Percentiles rank a stretch among this genome's conserved stretches.
These are phyloP conservation scores for Candida sphagnicola DNA, from an alignment of 805 yeast species.

Conservation along the genomic window DNA sequence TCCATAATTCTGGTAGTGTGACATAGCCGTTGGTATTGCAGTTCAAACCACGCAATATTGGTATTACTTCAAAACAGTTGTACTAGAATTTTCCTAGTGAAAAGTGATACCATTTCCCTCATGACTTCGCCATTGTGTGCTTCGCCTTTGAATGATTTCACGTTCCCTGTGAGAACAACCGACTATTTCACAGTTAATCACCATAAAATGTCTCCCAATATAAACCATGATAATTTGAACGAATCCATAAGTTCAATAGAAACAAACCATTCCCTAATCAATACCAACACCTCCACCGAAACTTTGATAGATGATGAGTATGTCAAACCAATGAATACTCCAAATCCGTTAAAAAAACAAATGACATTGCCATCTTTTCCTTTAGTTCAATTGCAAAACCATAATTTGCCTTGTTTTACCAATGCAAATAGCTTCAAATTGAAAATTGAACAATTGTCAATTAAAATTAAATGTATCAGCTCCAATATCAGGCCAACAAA, in stretches of 20 bases:
- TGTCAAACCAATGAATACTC: not conserved
- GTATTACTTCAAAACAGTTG: no score
- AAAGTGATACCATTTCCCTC: no score
- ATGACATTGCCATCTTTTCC: slow-evolving; percentile 18
- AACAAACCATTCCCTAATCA: not conserved
- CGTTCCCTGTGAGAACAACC: not conserved
- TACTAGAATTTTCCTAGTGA: no score
- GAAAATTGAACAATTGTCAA: slow-evolving; percentile 20
- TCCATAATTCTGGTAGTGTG: no score
- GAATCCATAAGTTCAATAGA: slow-evolving; percentile 1
- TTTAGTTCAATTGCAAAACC: slow-evolving; percentile 13
- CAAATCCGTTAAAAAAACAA: slow-evolving; percentile 12
- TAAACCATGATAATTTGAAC: slow-evolving; percentile 2
- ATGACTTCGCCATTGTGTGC: not conserved
- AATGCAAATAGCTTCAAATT: slow-evolving; percentile 14
- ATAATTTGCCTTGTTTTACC: slow-evolving; percentile 16
- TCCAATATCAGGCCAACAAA: not conserved
- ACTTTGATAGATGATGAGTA: slow-evolving; percentile 2
- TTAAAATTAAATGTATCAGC: slow-evolving; percentile 9
- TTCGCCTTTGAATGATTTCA: slow-evolving; percentile 1
- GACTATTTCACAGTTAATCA: slow-evolving; percentile 1
- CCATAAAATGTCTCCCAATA: not conserved
- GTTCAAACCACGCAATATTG: no score
- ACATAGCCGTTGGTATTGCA: no score
- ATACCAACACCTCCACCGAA: slow-evolving; percentile 7